Conservation (phyloP, 345 rosid species). For the Eucalyptus polyanthemos region DNA sequence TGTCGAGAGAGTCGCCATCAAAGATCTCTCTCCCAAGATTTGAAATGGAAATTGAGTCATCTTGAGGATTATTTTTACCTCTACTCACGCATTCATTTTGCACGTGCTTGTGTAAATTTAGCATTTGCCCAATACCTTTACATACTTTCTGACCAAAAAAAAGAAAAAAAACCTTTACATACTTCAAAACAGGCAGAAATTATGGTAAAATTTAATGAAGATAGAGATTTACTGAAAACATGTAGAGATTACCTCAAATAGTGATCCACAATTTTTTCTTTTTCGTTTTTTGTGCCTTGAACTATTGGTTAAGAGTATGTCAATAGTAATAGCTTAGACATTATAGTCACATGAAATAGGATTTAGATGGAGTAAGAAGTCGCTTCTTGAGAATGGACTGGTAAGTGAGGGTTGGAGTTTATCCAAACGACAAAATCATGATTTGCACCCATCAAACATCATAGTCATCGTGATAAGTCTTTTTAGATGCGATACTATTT, state of each 20-base stretch:
- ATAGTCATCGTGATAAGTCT: neutral
- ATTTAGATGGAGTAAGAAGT: neutral
- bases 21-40: neutral
- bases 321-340: neutral
- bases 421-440: neutral
- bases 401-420: neutral
- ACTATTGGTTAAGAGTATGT: neutral
- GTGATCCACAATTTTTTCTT: neutral
- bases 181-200: neutral
- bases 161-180: neutral
- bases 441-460: neutral
- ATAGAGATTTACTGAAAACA: neutral
- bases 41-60: neutral
- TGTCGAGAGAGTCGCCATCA: neutral
- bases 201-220: neutral
- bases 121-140: neutral
- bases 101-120: neutral
- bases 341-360: neutral
- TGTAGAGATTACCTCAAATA: neutral
- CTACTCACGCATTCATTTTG: neutral
- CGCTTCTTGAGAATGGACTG: neutral
- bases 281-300: neutral
- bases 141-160: neutral
- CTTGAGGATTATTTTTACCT: neutral
- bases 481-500: neutral